Evolutionary conservation across 495 filamentous ascomycete genomes (phyloP), one percentile per base, ranked within the genome.

Genomic region (Lindgomyces ingoldianus): DNA sequence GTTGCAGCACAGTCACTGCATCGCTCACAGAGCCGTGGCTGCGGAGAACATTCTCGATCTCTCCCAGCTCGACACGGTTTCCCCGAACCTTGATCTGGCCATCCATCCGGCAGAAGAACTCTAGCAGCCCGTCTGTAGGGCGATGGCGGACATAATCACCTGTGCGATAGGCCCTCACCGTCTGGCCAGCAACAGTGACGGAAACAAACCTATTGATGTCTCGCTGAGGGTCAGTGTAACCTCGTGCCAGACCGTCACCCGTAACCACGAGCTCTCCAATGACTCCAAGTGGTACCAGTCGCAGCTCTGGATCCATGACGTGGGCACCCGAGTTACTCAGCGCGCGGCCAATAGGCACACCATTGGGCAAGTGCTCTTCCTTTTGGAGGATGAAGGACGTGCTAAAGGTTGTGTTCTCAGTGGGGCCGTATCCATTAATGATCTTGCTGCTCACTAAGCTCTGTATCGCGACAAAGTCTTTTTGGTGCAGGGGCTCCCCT

Each of bases 211-310:
- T 6, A 14, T 39, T 39, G 33, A 39, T 39, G 33, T 39, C 33
- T 39, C 6, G 14, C 6, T 6, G 14, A 6, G 33, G 33, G 14
- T 39, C 33, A 6, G 33, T 39, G 33, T 39, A 39, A 6, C 33
- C 33, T 6, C 33, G 33, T 6, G 33, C 33, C 33, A 39, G 14
- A 39, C 33, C 33, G 33, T 78, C 77, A 0, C 81, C 81, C 18
- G 70, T 72, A 9, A 83, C 65, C 10, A 75, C 69, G 19, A 83
- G 60, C 66, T 83, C 81, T 2, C 80, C 81, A 6, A 80, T 70
- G 0, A 70, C 67, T 8, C 80, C 81, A 30, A 75, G 64, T 1
- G 79, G 14, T 6, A 39, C 33, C 6, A 39, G 33, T 14, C 14
- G 78, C 39, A 76, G 58, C 8, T 79, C 56, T 1, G 14, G 27